Evolutionary conservation across 176 grass and related monocot genomes (phyloP), one percentile per base, ranked within the genome.

Genomic region (Panicum miliaceum): DNA sequence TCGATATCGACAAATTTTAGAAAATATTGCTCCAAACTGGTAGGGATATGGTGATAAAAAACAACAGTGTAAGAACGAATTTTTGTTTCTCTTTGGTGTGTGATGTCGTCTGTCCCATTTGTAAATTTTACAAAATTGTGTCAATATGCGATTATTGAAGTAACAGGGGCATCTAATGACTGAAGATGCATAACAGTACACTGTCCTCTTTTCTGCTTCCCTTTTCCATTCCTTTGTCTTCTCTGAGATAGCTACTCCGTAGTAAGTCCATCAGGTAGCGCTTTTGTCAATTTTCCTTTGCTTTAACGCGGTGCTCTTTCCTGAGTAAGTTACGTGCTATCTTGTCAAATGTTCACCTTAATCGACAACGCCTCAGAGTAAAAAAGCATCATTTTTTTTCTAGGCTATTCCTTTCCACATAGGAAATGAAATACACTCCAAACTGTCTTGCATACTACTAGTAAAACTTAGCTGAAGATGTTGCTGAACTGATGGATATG

Each of bases 141-240:
- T 25, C 54, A 6, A 27, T 36, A 45, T 22, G 15, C 29, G 13
- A 62, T 62, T 29, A 14, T 15, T 78, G 23, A 27, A n/a, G 15
- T 19, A 29, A 41, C 15, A 58, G 20, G 8, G 51, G 4, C 16
- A 25, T 85, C 14, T 71, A 71, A 69, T 83, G 65, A 70, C 20
- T 75, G 76, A 80, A 83, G 38, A n/a, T n/a, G n/a, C n/a, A 64
- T 75, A 53, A 46, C 52, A 20, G 53, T 54, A 74, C 12, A 67
- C 7, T 48, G 36, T 25, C 29, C 22, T 42, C 10, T 70, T 67
- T 43, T 16, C 22, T 84, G 81, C 81, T 64, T 79, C 54, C 26
- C 57, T 81, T 53, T 52, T 16, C 43, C 38, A 5, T 57, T 27
- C 82, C 32, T 54, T 36, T 13, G 14, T 63, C 46, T 27, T 65